These are phyloP conservation scores for Aurinia saxatilis DNA, from an alignment of 345 rosid species.

Conservation along the genomic window DNA sequence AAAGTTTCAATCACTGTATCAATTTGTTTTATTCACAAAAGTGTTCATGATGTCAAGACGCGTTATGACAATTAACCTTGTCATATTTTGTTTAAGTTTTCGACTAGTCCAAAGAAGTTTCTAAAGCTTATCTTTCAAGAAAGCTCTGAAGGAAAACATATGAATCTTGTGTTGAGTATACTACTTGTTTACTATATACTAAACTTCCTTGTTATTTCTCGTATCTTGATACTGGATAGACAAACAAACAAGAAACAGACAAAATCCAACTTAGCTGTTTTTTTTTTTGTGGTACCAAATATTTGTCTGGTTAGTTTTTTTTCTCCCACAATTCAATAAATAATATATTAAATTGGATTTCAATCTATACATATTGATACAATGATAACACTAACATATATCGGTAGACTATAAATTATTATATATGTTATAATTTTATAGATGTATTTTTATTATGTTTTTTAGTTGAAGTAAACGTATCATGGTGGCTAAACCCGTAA, in stretches of 20 bases:
- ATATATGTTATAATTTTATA: too few species aligned
- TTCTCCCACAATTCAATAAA: too few species aligned
- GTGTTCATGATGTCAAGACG: background rate
- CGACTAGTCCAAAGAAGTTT: background rate
- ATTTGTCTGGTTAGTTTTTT: too few species aligned
- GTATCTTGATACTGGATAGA: background rate
- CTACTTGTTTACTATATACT: background rate
- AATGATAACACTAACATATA: too few species aligned
- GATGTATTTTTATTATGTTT: too few species aligned
- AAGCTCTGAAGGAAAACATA: background rate
- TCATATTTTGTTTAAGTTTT: background rate
- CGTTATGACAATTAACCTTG: background rate
- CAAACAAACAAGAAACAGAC: background rate
- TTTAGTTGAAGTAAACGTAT: too few species aligned
- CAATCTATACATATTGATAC: too few species aligned
- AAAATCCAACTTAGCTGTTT: background rate
- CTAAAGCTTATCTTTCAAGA: background rate
- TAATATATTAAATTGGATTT: too few species aligned
- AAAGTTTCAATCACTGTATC: too few species aligned
- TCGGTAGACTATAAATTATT: too few species aligned
- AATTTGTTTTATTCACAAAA: background rate
- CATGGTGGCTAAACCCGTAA: too few species aligned
- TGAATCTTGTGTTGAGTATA: background rate
- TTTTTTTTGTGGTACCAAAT: too few species aligned
- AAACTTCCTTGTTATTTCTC: background rate